Conservation (phyloP, 2,329 filamentous ascomycete genomes). For the Eutypella sp. region DNA sequence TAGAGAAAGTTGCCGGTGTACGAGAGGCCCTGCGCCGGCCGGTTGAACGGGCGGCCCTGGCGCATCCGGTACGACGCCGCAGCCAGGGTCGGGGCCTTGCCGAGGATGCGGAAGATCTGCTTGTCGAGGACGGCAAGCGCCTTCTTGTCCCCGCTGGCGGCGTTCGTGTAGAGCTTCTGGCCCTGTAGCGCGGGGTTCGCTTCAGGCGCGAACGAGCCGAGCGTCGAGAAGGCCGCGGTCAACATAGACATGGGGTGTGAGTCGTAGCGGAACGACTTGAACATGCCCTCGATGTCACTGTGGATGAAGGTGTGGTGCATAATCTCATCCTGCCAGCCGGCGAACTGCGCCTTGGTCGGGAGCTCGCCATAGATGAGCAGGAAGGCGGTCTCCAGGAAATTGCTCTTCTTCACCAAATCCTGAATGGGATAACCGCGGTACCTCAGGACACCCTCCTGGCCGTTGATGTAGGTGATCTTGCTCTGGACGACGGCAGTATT, state of each 20-base stretch:
- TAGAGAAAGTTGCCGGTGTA: slow-evolving; percentile 53
- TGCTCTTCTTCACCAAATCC: slow-evolving; percentile 43
- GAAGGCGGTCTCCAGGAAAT: slow-evolving; percentile 45
- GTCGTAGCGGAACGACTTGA: slow-evolving; percentile 47
- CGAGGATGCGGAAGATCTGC: slow-evolving; percentile 47
- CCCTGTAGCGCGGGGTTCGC: slow-evolving; percentile 46
- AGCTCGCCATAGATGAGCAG: slow-evolving; percentile 48
- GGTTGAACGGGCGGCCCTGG: slow-evolving; percentile 46
- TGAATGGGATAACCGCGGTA: slow-evolving; percentile 50
- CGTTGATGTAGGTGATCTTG: slow-evolving; percentile 49
- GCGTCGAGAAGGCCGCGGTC: slow-evolving; percentile 43
- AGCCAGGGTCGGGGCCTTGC: slow-evolving; percentile 45
- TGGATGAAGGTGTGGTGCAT: slow-evolving; percentile 48
- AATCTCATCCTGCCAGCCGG: slow-evolving; percentile 40
- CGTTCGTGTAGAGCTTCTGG: slow-evolving; percentile 45
- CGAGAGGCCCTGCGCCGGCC: slow-evolving; percentile 39
- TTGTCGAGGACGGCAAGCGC: slow-evolving; percentile 43
- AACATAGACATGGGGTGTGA: slow-evolving; percentile 50
- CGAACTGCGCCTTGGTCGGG: slow-evolving; percentile 36
- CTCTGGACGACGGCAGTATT: slow-evolving; percentile 47
- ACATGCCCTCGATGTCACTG: slow-evolving; percentile 45
- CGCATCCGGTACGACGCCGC: slow-evolving; percentile 49
- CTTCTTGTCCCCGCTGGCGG: slow-evolving; percentile 34
- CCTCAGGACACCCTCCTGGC: slow-evolving; percentile 44
- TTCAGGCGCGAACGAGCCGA: slow-evolving; percentile 45